A percentile compares a stretch with the other conserved stretches of the same genome.
Conservation (phyloP, 768 basidiomycete species). For the Termitomyces sp. region DNA sequence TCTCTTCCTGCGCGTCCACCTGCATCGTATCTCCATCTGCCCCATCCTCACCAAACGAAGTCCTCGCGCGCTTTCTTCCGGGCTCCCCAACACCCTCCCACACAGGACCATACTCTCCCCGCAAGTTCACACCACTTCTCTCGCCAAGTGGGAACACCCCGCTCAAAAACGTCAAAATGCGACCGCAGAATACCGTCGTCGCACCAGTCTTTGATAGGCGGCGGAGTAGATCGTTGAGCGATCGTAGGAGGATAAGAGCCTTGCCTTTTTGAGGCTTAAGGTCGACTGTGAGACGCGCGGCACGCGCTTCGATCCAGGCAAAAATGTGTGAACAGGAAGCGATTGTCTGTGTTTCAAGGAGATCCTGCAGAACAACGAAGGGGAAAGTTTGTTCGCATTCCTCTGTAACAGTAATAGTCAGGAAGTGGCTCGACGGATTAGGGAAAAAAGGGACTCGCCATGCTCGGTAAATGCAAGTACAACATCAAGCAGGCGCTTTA, state of each 20-base stretch:
- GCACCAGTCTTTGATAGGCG: slow-evolving; percentile 84
- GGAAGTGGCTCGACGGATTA: background rate
- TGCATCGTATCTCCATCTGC: slow-evolving; percentile 53
- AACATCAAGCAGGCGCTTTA: slow-evolving; percentile 66
- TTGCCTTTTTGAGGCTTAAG: slow-evolving; percentile 88
- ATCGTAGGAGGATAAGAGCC: slow-evolving; percentile 79
- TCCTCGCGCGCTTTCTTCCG: slow-evolving; percentile 29
- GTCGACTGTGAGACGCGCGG: slow-evolving; percentile 65
- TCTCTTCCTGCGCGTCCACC: slow-evolving; percentile 46
- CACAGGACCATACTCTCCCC: slow-evolving; percentile 80
- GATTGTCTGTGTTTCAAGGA: slow-evolving; percentile 85
- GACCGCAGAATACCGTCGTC: slow-evolving; percentile 84
- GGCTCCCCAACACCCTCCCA: slow-evolving; percentile 65
- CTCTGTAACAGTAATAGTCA: slow-evolving; percentile 37
- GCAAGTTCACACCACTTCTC: slow-evolving; percentile 86
- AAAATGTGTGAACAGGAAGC: slow-evolving; percentile 83
- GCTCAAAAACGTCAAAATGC: slow-evolving; percentile 84
- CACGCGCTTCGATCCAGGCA: slow-evolving; percentile 80
- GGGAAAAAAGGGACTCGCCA: slow-evolving; percentile 39
- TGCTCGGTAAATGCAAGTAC: slow-evolving; percentile 75
- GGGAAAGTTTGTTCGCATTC: slow-evolving; percentile 77
- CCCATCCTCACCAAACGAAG: slow-evolving; percentile 20
- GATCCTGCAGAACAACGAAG: slow-evolving; percentile 71
- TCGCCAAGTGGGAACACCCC: slow-evolving; percentile 86
- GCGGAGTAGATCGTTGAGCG: slow-evolving; percentile 82